Base-by-base conservation (phyloP, 371 early-diverging fungal species). In the Saksenaea oblongispora region DNA sequence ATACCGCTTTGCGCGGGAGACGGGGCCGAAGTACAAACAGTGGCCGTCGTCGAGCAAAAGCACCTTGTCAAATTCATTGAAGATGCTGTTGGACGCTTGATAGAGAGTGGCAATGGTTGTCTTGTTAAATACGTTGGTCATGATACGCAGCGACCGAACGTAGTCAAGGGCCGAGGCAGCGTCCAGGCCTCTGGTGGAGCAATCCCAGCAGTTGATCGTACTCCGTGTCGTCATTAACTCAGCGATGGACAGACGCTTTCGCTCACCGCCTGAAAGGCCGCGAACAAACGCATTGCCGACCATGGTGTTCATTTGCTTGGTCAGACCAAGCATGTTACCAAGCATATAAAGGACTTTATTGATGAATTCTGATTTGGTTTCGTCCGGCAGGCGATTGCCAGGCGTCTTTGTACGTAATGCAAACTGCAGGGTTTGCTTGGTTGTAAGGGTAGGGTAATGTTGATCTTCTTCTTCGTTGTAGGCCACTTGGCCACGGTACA, bases 151-250 rank as follows among this genome's bases (percentile, higher is more conserved):
- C 5, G 88, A 85, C 34, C 86, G 79, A 28, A 87, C 80, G 61
- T 90, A 91, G 69, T 92, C 92, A 0, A 92, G 79, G 15, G 97
- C 95, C 18, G 92, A 93, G 36, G 93, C 89, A 11, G 94, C 87
- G 78, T 98, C 98, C 22, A 98, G 80, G 60, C 97, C 96, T 63
- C 90, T 87, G 0, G 93, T 94, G 36, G 93, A 89, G 34, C 93
- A 94, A 65, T 96, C 95, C 85, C 94, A 90, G 66, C 92, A 84
- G 61, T 90, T 87, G 63, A 93, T 78, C 7, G 86, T 71, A 34
- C 91, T 89, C 18, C 78, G 77, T 1, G 91, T 85, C 1, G 95
- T 86, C 63, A 97, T 88, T 76, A 95, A 93, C 73, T 90, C 91
- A 24, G 92, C 95, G 63, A 95, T 93, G 0, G 89, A 86, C 14